Conservation (phyloP, 148 eudicot genomes). For the Vaccinium myrtillus region DNA sequence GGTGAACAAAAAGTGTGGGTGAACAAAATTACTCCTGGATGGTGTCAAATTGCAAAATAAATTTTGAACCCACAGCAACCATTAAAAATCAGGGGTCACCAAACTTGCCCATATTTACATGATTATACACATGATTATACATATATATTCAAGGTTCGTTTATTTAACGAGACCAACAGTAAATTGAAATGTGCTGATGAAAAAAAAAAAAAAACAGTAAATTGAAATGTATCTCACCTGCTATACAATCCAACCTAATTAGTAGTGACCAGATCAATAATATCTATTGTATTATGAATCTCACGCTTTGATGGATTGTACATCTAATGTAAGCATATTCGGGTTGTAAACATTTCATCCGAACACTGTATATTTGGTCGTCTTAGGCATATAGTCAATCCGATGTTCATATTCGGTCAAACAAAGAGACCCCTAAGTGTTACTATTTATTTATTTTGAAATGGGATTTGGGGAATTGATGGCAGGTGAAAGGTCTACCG, state of each 20-base stretch:
- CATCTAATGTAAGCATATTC: not conserved
- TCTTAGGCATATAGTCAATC: not conserved
- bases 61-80: not conserved
- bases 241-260: not conserved
- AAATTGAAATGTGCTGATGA: not conserved
- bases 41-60: not conserved
- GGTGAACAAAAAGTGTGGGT: too few relatives aligned
- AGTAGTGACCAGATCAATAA: not conserved
- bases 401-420: not conserved
- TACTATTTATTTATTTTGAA: not conserved
- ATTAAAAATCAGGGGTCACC: not conserved
- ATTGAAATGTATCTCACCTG: not conserved
- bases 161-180: not conserved
- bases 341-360: not conserved
- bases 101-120: not conserved
- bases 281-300: not conserved
- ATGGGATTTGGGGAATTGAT: not conserved
- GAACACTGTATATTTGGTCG: not conserved
- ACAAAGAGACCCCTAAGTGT: not conserved
- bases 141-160: not conserved
- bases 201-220: not conserved
- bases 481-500: slow-evolving; percentile 69
- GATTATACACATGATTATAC: not conserved
- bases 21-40: not conserved
- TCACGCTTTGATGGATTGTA: not conserved